Base-by-base conservation (phyloP, 352 stramenopile genomes). In the Pythium rhizo-oryzae region DNA sequence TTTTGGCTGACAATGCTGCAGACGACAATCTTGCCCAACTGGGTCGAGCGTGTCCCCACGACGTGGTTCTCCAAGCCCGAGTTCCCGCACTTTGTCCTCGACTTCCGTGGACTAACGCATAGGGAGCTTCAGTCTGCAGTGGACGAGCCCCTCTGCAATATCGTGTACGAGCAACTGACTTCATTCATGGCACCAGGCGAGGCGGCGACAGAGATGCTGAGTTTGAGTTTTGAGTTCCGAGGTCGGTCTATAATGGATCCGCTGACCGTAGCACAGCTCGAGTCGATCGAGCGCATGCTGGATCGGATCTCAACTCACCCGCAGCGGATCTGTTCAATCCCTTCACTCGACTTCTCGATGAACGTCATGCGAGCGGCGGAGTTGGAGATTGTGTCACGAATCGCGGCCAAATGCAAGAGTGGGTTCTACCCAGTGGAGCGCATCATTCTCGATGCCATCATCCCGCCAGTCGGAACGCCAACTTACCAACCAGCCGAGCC, bases 301-400 rank as follows among this genome's bases (percentile, higher is more conserved):
- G 46, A 55, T 4, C 46, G 46, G 5, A 33, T 47, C 24, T 65
- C 44, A 21, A 28, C 59, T 1, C 30, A 15, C 28, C 18, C 59
- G 1, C 28, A 8, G 6, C 46, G 25, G 2, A 46, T 51, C 30
- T 56, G 46, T 8, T 8, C 19, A 12, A 21, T 65, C 5, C 50
- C 16, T 25, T 30, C 30, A 11, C 54, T 74, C 24, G 19, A 65
- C 28, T 33, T 33, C 28, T 33, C 28, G 6, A 33, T 33, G 28
- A 33, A 33, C 28, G 28, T 33, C 3, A 33, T 33, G 28, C 28
- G 6, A 33, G 28, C 28, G 9, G 25, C 16, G 7, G 61, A 74
- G 8, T 37, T 74, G 4, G 24, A 50, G 15, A 62, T 71, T 16
- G 4, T 67, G 4, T 43, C 68, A 12, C 41, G 67, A 19, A 66